A percentile compares a stretch with the other conserved stretches of the same genome.
Conservation (phyloP, 176 grass and related monocot genomes). For the Raddia distichophylla region DNA sequence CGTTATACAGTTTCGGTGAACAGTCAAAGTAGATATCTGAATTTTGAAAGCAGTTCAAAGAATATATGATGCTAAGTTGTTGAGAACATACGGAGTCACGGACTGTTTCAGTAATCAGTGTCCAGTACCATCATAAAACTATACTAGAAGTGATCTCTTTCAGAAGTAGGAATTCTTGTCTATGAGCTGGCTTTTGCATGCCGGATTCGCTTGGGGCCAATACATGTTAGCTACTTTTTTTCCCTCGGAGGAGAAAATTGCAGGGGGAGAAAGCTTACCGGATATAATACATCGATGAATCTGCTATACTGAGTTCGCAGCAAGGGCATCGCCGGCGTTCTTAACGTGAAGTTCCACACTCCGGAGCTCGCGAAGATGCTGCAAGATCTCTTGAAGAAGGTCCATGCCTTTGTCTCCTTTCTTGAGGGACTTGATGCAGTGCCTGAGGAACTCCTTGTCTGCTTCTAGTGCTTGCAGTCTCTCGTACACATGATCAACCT, state of each 20-base stretch:
- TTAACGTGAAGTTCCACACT: slow-evolving; percentile 72
- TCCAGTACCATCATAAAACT: background rate
- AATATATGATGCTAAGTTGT: background rate
- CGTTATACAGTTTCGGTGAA: slow-evolving; percentile 22
- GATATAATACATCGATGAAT: background rate
- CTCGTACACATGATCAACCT: slow-evolving; percentile 81
- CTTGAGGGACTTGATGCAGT: slow-evolving; percentile 90
- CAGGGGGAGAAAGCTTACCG: slow-evolving; percentile 33
- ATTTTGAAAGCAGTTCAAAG: slow-evolving; percentile 30
- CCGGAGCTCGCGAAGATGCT: slow-evolving; percentile 88
- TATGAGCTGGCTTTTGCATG: background rate
- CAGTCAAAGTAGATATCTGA: slow-evolving; percentile 16
- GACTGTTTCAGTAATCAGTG: background rate
- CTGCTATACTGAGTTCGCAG: slow-evolving; percentile 44
- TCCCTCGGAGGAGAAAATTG: background rate
- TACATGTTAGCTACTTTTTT: background rate
- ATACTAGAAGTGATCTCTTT: background rate
- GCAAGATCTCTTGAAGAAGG: slow-evolving; percentile 92
- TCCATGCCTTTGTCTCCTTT: slow-evolving; percentile 85
- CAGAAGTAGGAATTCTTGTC: background rate
- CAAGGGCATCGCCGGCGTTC: slow-evolving; percentile 53
- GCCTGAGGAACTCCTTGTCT: slow-evolving; percentile 94
- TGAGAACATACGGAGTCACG: background rate
- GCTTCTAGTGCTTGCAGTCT: slow-evolving; percentile 87
- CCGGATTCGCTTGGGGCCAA: background rate